phyloP scores from a whole-genome alignment of 164 flowering plant genomes.

The Euptelea pleiosperma region DNA sequence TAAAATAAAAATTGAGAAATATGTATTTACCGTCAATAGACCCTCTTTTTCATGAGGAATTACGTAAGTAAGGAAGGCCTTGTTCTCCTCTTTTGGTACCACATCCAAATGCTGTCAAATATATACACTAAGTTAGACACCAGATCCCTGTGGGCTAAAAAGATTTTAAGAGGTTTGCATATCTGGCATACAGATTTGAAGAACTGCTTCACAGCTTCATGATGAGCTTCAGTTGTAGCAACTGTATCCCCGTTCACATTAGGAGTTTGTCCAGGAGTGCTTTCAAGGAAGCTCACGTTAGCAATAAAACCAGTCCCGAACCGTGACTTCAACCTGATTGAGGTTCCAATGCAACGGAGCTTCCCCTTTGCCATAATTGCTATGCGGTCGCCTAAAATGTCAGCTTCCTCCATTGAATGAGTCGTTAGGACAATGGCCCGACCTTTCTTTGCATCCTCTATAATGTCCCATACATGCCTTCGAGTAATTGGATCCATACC shows the following conservation, averaged over 20 bases:
- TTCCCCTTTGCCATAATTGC: slow-evolving; percentile 99
- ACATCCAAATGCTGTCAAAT: slow-evolving; percentile 65
- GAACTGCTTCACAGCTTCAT: slow-evolving; percentile 70
- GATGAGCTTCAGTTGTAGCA: slow-evolving; percentile 23
- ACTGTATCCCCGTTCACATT: slow-evolving; percentile 14
- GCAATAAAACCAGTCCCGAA: slow-evolving; percentile 91
- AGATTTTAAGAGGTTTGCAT: background rate
- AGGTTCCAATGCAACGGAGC: slow-evolving; percentile 96
- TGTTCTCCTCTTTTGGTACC: slow-evolving; percentile 78
- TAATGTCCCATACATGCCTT: slow-evolving; percentile 98
- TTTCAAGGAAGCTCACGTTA: slow-evolving; percentile 59
- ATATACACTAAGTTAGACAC: slow-evolving; percentile 18
- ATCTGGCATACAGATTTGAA: slow-evolving; percentile 62
- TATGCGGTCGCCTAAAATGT: slow-evolving; percentile 83
- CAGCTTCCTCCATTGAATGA: slow-evolving; percentile 99
- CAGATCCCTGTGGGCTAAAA: background rate
- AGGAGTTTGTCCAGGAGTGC: slow-evolving; percentile 32
- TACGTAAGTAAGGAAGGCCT: slow-evolving; percentile 69
- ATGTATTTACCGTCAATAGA: slow-evolving; percentile 49
- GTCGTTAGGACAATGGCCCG: slow-evolving; percentile 86
- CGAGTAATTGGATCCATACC: slow-evolving; percentile 99
- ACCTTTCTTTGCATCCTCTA: slow-evolving; percentile 84
- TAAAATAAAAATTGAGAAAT: background rate
- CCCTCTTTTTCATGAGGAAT: slow-evolving; percentile 80
- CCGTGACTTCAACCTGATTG: slow-evolving; percentile 82